These are phyloP conservation scores for Wickerhamiella domercqiae DNA, from an alignment of 805 yeast genomes.

Conservation along the genomic window DNA sequence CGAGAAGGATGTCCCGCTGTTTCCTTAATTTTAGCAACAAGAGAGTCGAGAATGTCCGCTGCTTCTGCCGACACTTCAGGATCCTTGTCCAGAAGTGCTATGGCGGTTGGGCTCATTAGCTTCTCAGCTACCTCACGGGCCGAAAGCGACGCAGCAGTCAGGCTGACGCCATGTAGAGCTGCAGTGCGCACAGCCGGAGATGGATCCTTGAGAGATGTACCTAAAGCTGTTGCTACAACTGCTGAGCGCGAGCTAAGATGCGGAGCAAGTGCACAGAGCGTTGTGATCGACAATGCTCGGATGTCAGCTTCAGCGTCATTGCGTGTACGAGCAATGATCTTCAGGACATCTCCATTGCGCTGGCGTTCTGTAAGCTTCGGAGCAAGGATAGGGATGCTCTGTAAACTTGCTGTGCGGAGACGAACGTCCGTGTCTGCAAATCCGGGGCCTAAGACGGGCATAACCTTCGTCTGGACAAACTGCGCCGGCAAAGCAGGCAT, in stretches of 20 bases:
- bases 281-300: slow-evolving; percentile 58
- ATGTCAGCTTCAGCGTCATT: slow-evolving; percentile 62
- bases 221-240: slow-evolving; percentile 75
- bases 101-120: slow-evolving; percentile 70
- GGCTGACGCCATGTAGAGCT: slow-evolving; percentile 59
- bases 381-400: slow-evolving; percentile 42
- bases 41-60: slow-evolving; percentile 44
- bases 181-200: slow-evolving; percentile 59
- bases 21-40: slow-evolving; percentile 37
- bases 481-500: slow-evolving; percentile 35
- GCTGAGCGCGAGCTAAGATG: slow-evolving; percentile 47
- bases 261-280: slow-evolving; percentile 50
- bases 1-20: slow-evolving; percentile 4
- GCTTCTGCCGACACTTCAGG: slow-evolving; percentile 60
- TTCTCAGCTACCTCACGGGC: slow-evolving; percentile 66
- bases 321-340: slow-evolving; percentile 69
- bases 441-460: slow-evolving; percentile 58
- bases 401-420: slow-evolving; percentile 69
- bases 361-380: slow-evolving; percentile 61
- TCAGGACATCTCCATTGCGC: slow-evolving; percentile 68
- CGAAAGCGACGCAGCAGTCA: slow-evolving; percentile 47
- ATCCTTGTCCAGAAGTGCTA: slow-evolving; percentile 65
- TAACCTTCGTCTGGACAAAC: slow-evolving; percentile 55
- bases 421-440: slow-evolving; percentile 70
- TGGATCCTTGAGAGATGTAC: slow-evolving; percentile 69